Evolutionary conservation across 2,329 filamentous ascomycete species (phyloP).

Genomic region (Cercospora nicotianae): DNA sequence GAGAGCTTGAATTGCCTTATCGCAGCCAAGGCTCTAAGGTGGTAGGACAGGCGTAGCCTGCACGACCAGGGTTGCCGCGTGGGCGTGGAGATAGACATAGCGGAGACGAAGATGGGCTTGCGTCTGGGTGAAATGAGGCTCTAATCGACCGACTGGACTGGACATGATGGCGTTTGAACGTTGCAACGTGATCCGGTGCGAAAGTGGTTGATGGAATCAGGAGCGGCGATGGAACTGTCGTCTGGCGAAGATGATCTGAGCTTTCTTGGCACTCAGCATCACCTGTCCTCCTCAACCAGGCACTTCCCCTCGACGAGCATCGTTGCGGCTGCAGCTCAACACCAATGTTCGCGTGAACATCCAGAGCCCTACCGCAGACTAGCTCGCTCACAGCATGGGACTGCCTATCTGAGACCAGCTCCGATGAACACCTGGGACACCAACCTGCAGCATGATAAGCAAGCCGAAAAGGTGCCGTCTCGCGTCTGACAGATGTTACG

Average conservation of each 20-base stretch:
- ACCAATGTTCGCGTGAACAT: background rate
- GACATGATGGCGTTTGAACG: background rate
- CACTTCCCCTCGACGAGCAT: background rate
- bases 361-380: background rate
- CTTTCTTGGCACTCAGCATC: background rate
- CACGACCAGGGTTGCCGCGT: background rate
- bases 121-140: background rate
- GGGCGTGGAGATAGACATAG: background rate
- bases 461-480: conserved; percentile 5
- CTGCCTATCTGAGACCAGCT: conserved; percentile 5
- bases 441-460: conserved; percentile 1
- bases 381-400: background rate
- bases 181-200: background rate
- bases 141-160: background rate
- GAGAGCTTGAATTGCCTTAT: conserved; percentile 19
- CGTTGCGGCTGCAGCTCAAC: background rate
- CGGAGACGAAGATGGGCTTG: background rate
- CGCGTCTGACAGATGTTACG: background rate
- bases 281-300: background rate
- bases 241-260: background rate
- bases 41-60: conserved; percentile 2
- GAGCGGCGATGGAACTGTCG: background rate
- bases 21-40: conserved; percentile 21
- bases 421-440: background rate
- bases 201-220: background rate